Evolutionary conservation across 2,329 filamentous ascomycete species (phyloP), one percentile per base, ranked within the genome.

Genomic region (Colletotrichum shisoi): DNA sequence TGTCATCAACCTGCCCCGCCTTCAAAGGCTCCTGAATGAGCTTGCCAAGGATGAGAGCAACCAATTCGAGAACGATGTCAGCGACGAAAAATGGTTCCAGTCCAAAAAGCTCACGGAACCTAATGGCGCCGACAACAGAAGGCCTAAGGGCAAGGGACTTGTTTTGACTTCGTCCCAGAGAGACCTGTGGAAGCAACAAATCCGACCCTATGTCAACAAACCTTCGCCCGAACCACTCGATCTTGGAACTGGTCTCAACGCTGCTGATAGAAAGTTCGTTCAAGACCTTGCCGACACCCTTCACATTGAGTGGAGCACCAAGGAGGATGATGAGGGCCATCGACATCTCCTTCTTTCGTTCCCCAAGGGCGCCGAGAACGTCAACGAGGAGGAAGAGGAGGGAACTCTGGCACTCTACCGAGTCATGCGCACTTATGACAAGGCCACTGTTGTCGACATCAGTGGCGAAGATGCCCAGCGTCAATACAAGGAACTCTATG

Each of bases 1-100:
- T 74, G 89, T 91, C 53, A 97, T 99, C 78, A 96, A 98, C 75
- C 82, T 99, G 75, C 81, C 90, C 70, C 88, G 95, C 63, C 82
- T 99, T 67, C 87, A 87, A 58, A 81, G 91, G 56, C 85, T 99
- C 52, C 82, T 99, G 51, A 88, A 93, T 39, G 92, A 96, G 76
- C 83, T 99, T 63, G 91, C 91, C 62, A 91, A 94, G 75, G 92
- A 96, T 64, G 95, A 99, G 78, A 90, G 91, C 75, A 87, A 91
- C n/a, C 92, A 95, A 74, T 99, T 99, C 73, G 94, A 99, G 78
- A 85, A 89, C 46, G 96, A 98, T 74, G 89, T 93, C 71, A 85
- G 92, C 7, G 93, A 98, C 78, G 90, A 93, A 57, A 91, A 89
- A 73, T 99, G 95, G 95, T 91, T 97, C 74, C 93, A 91, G 73